Conservation (phyloP, 2,329 filamentous ascomycete genomes). For the Phyllosticta citrichinensis region DNA sequence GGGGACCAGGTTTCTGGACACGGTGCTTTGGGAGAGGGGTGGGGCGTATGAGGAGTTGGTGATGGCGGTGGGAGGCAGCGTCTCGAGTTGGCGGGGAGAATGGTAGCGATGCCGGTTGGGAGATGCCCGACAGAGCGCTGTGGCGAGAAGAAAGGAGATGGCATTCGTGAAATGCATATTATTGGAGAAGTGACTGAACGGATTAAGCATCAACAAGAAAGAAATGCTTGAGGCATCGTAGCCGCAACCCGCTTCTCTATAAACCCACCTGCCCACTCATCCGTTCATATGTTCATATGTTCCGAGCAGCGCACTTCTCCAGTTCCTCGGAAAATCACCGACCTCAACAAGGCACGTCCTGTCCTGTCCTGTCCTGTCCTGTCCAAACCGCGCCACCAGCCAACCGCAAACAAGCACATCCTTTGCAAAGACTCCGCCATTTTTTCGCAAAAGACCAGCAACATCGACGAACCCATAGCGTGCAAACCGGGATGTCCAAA, state of each 20-base stretch:
- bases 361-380: background rate
- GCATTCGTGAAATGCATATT: background rate
- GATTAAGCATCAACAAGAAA: background rate
- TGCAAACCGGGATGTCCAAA: background rate
- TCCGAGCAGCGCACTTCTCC: background rate
- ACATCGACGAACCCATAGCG: background rate
- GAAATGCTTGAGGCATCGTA: too few species aligned
- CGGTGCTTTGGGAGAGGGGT: background rate
- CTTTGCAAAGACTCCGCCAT: background rate
- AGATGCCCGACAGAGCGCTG: background rate
- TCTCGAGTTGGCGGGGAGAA: background rate
- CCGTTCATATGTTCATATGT: too few species aligned
- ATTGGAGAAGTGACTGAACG: background rate
- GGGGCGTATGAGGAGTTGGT: background rate
- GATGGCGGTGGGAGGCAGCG: background rate
- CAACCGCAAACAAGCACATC: background rate
- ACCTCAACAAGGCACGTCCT: too few species aligned
- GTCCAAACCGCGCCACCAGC: background rate
- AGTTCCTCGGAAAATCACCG: background rate
- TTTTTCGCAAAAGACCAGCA: background rate
- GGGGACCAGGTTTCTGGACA: background rate
- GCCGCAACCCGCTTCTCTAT: background rate
- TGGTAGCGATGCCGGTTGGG: background rate
- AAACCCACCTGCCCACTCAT: too few species aligned
- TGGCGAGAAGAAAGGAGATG: background rate